phyloP scores from a whole-genome alignment of 179 eudicot species.

The Vitellaria paradoxa region DNA sequence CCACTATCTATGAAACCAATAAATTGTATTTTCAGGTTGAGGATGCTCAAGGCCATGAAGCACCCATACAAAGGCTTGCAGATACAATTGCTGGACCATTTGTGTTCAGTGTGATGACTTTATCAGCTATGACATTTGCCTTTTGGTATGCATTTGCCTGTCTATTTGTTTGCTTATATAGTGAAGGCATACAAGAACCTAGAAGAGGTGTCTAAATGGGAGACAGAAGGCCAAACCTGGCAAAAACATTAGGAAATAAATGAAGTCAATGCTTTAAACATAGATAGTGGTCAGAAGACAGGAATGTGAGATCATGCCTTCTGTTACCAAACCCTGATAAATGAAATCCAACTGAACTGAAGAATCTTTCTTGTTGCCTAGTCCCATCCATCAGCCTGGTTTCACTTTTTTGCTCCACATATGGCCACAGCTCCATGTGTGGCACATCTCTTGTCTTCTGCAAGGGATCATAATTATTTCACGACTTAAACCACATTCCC shows the following conservation, averaged over 20 bases:
- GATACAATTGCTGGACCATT: conserved; percentile 97
- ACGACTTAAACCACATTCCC: neutral
- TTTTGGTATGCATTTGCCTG: conserved; percentile 63
- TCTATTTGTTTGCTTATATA: neutral
- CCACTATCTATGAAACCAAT: neutral
- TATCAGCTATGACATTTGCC: conserved; percentile 83
- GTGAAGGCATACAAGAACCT: neutral
- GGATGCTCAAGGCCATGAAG: conserved; percentile 99
- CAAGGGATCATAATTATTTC: neutral
- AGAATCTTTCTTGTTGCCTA: neutral
- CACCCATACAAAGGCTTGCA: conserved; percentile 97
- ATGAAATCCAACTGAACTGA: neutral
- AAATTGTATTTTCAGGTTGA: conserved; percentile 58
- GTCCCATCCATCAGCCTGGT: neutral
- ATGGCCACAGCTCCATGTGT: no score
- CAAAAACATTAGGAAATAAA: neutral
- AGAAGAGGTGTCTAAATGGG: neutral
- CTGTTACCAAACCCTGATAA: neutral
- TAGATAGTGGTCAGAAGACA: neutral
- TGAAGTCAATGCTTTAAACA: neutral
- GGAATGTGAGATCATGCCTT: neutral
- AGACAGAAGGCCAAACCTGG: neutral
- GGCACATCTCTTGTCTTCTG: neutral
- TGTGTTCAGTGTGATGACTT: conserved; percentile 84
- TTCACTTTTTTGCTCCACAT: no score